These are phyloP conservation scores for Pholiota molesta DNA, from an alignment of 768 basidiomycete species.

Conservation along the genomic window DNA sequence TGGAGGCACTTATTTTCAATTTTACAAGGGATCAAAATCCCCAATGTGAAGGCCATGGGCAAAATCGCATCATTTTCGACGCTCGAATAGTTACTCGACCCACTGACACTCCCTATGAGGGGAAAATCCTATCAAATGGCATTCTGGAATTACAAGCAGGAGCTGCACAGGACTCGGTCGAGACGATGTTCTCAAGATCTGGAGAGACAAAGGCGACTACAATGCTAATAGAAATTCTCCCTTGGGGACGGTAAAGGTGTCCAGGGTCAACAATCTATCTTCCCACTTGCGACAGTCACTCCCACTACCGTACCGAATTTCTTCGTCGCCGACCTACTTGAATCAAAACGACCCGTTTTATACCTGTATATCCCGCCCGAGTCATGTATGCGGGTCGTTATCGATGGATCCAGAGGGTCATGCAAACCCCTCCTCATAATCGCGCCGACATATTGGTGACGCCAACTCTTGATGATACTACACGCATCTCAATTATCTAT, in stretches of 20 bases:
- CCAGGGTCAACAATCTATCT: neutral
- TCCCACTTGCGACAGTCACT: neutral
- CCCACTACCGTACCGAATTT: neutral
- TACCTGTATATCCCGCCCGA: neutral
- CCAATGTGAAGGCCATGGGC: conserved; percentile 21
- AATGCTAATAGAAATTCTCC: neutral
- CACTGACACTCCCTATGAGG: neutral
- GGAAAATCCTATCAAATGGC: neutral
- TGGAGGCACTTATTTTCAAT: neutral
- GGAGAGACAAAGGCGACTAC: neutral
- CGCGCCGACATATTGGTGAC: neutral
- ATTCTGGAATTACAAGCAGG: neutral
- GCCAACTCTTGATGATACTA: neutral
- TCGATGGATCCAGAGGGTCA: neutral
- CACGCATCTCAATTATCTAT: neutral
- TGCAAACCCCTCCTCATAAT: neutral
- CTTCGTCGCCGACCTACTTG: neutral
- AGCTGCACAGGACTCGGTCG: neutral
- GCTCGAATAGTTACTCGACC: neutral
- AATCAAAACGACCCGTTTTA: neutral
- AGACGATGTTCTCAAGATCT: neutral
- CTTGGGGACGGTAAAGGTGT: neutral
- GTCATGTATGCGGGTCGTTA: neutral
- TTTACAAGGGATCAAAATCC: conserved; percentile 16
- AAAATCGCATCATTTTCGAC: conserved; percentile 16